Evolutionary conservation across 148 eudicot species (phyloP).

Genomic region (Oxyria digyna): DNA sequence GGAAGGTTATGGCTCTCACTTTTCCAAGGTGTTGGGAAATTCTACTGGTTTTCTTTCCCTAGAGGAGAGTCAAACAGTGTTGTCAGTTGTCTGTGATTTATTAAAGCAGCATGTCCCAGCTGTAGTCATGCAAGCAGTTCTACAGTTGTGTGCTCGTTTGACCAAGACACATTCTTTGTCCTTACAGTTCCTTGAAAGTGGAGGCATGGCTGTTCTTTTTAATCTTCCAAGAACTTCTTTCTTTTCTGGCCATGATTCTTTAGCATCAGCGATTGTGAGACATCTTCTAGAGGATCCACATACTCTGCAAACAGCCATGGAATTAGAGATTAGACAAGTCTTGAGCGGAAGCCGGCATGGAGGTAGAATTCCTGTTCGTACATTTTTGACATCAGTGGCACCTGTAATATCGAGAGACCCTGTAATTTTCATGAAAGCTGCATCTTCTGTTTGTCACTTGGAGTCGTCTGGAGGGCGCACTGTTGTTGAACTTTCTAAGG

Average conservation of each 20-base stretch:
- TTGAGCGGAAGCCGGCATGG: conserved; percentile 66
- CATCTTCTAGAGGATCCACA: conserved; percentile 97
- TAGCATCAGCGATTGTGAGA: conserved; percentile 83
- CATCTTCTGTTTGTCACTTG: conserved; percentile 70
- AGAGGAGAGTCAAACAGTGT: conserved; percentile 62
- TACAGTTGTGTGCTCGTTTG: conserved; percentile 88
- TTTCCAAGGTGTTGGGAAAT: conserved; percentile 69
- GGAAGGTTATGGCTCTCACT: conserved; percentile 25
- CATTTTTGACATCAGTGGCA: conserved; percentile 89
- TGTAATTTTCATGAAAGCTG: conserved; percentile 71
- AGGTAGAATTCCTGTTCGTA: conserved; percentile 61
- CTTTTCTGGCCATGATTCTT: conserved; percentile 86
- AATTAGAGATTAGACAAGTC: conserved; percentile 79
- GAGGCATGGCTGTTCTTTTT: conserved; percentile 74
- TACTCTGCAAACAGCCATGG: conserved; percentile 97
- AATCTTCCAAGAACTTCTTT: conserved; percentile 69
- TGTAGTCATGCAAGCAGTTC: conserved; percentile 85
- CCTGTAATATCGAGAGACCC: conserved; percentile 93
- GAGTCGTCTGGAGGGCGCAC: conserved; percentile 83
- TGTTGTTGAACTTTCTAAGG: conserved; percentile 61
- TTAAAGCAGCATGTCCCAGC: conserved; percentile 67
- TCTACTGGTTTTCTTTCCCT: conserved; percentile 72
- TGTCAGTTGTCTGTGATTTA: conserved; percentile 67
- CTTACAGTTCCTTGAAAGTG: conserved; percentile 68
- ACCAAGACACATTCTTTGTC: conserved; percentile 76